Base-by-base conservation (phyloP, 345 rosid species). In the Salix udensis region DNA sequence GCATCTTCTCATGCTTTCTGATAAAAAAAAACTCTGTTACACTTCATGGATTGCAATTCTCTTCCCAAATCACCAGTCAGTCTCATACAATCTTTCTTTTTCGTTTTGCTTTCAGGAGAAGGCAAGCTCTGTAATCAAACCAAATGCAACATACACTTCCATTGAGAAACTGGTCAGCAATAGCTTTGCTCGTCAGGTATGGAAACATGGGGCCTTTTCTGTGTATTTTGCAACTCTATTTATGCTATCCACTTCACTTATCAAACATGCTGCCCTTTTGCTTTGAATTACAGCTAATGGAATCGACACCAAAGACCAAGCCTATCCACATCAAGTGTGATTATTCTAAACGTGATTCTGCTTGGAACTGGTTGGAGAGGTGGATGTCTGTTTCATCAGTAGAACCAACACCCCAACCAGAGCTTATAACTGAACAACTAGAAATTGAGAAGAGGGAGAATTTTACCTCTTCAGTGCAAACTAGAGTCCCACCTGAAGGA, bases 301-400 rank as follows among this genome's bases (percentile, higher is more conserved):
- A 90, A 67, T 90, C 98, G 77, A 87, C 89, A 40, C 93, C 93
- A 11, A 91, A 88, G 89, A 78, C 78, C 37, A 88, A 83, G 82
- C 88, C 91, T 75, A 87, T 93, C 70, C 74, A 72, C 74, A 84
- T 96, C 77, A 96, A 96, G 84, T 91, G 98, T 76, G 98, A 96
- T 86, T 81, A 92, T 62, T 84, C 87, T 26, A 90, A 92, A 71
- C 91, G 90, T 46, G 88, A 89, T 81, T 89, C 95, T 78, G 87
- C 92, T 68, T 96, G 99, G 99, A 87, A 78, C 79, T 96, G 98
- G 98, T 82, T 96, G 87, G 98, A 93, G 90, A 87, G 99, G 73
- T 94, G 99, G 98, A 91, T 90, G 97, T 77, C 92, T 66, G 90
- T 84, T 70, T 83, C 89, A 14, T 83, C 88, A 10, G 71, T 86